Evolutionary conservation across 805 yeast species (phyloP).

Genomic region (Lachancea fermentati): DNA sequence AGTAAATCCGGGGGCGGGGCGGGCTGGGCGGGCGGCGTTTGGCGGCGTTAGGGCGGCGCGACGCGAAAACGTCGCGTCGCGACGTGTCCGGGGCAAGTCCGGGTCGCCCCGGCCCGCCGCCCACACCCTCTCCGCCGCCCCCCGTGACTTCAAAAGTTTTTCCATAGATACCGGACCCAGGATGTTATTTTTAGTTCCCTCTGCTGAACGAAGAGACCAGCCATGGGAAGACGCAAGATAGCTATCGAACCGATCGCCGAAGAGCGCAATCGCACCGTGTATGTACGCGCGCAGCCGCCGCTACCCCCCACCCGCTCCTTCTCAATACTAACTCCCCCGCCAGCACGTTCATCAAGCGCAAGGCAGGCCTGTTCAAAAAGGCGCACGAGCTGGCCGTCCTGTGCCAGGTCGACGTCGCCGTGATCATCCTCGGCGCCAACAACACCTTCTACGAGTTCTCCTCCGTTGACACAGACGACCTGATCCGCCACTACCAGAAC

Average conservation of each 20-base stretch:
- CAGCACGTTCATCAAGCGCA: slow-evolving; percentile 81
- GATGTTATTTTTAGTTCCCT: slow-evolving; percentile 7
- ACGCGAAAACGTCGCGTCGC: no score
- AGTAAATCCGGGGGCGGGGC: no score
- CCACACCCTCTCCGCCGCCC: no score
- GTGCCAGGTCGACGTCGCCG: slow-evolving; percentile 90
- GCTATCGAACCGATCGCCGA: slow-evolving; percentile 87
- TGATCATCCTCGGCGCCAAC: slow-evolving; percentile 77
- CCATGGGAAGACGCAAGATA: slow-evolving; percentile 95
- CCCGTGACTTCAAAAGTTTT: no score
- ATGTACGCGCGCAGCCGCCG: slow-evolving; percentile 4
- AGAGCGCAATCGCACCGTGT: slow-evolving; percentile 74
- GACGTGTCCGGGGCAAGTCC: no score
- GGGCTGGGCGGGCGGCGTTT: no score
- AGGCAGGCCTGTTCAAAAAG: slow-evolving; percentile 83
- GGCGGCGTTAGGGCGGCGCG: no score
- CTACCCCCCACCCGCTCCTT: no score
- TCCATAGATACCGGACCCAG: no score
- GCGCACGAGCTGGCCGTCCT: slow-evolving; percentile 65
- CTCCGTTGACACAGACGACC: slow-evolving; percentile 55
- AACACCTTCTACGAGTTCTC: slow-evolving; percentile 82
- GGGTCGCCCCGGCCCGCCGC: no score
- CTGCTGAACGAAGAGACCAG: slow-evolving; percentile 3
- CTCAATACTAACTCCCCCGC: no score
- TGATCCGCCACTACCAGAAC: slow-evolving; percentile 38